Percentiles rank a stretch among this genome's conserved stretches.
phyloP scores from a whole-genome alignment of 805 yeast species.

The Torulaspora delbrueckii region DNA sequence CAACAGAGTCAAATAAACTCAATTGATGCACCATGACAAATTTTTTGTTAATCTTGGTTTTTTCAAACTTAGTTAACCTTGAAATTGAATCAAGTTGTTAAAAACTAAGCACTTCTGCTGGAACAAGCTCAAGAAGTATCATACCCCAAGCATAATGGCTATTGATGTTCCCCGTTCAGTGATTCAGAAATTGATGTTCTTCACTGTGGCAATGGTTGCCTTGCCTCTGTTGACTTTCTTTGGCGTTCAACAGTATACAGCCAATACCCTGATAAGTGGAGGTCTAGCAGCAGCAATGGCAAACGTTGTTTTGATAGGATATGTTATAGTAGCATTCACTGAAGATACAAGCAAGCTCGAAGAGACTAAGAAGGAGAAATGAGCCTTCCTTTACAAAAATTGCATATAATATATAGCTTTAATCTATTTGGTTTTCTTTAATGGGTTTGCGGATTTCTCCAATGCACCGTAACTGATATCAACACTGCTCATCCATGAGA shows the following conservation, averaged over 20 bases:
- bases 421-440: slow-evolving; percentile 30
- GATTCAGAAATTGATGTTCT: slow-evolving; percentile 60
- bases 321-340: slow-evolving; percentile 66
- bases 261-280: slow-evolving; percentile 63
- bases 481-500: slow-evolving; percentile 64
- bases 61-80: neutral
- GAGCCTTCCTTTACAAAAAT: slow-evolving; percentile 1
- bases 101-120: neutral
- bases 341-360: slow-evolving; percentile 47
- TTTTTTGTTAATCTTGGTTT: neutral
- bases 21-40: slow-evolving; percentile 33
- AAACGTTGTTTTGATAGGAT: slow-evolving; percentile 67
- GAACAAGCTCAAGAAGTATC: neutral
- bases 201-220: slow-evolving; percentile 71
- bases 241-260: slow-evolving; percentile 39
- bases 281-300: slow-evolving; percentile 78
- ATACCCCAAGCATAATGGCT: slow-evolving; percentile 26
- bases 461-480: slow-evolving; percentile 79
- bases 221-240: slow-evolving; percentile 65
- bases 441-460: slow-evolving; percentile 47
- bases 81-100: neutral
- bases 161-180: slow-evolving; percentile 48
- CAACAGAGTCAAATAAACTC: slow-evolving; percentile 27
- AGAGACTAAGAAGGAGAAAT: slow-evolving; percentile 39
- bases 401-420: slow-evolving; percentile 2